Evolutionary conservation across 495 filamentous ascomycete species (phyloP), one percentile per base, ranked within the genome.

Genomic region (Lophium mytilinum): DNA sequence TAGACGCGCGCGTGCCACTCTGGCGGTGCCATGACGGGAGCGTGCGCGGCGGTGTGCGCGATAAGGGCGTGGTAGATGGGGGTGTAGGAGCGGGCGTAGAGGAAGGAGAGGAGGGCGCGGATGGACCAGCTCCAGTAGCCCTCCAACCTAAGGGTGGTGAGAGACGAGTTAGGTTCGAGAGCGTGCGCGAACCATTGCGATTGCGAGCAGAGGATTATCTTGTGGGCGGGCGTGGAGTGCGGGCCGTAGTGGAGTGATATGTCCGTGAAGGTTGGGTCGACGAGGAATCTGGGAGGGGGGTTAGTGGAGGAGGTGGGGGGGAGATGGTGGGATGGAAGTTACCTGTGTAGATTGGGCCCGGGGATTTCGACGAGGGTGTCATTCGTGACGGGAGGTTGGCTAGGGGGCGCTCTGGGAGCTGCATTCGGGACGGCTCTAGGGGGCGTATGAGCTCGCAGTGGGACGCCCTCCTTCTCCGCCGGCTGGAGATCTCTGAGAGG

Each of bases 141-240:
- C n/a, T n/a, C n/a, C n/a, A n/a, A n/a, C n/a, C n/a, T n/a, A n/a
- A n/a, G n/a, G n/a, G n/a, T n/a, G n/a, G n/a, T n/a, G n/a, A n/a
- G n/a, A 7, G 10, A 17, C 37, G 53, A 19, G 4, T 40, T 36
- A 3, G 40, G 39, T 4, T 55, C 59, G 24, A 53, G 55, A 19
- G 53, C 53, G 46, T 53, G 50, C 14, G 53, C 19, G 41, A 62
- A 57, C 59, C 59, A 62, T 7, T 52, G 33, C 30, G 53, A 62
- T 30, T 62, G 59, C 15, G 24, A 49, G 17, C 53, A 62, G 33
- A 62, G 11, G 41, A 62, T 57, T n/a, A 57, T 49, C 30, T 53
- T 55, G 41, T 62, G 59, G 17, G 57, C 49, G 19, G 45, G 53
- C 17, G 50, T 57, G n/a, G 52, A 49, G 34, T 62, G 53, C 14